Evolutionary conservation across 1,284 basidiomycete species (phyloP), one percentile per base, ranked within the genome.

Genomic region (Ustilago lituana): DNA sequence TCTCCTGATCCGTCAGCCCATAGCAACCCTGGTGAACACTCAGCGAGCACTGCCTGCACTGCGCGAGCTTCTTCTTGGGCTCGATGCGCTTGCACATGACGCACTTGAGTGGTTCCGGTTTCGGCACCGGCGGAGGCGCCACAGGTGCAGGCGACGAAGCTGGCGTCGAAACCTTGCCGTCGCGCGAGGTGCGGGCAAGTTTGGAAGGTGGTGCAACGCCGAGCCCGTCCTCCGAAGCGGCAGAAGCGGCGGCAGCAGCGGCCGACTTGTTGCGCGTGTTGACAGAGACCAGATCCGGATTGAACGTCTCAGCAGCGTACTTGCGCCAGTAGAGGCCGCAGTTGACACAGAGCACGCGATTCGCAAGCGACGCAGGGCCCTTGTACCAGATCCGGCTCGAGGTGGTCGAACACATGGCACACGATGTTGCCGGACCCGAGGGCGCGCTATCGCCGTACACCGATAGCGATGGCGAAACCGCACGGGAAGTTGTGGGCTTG

Each of bases 301-400:
- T 73, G 33, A 63, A 72, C 12, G 70, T 65, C 37, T 81, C 78
- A 9, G 78, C 78, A 9, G 79, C 80, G 49, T 82, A 82, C 51
- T 80, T 82, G 33, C 80, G 69, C 80, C 80, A 82, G 38, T 76
- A 68, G 20, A 80, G 56, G n/a, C 80, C 80, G 46, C 80, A 82
- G 33, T 68, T 69, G 35, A 73, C 59, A 47, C 80, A 82, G 15
- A 82, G 54, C 12, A 63, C 73, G 5, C 72, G 65, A 35, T 79
- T 77, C 7, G 69, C 46, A 40, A 76, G 74, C 37, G 57, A 61
- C 1, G 60, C 52, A 2, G 73, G 75, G 5, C 71, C 77, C 52
- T 76, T 76, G 75, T 80, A 82, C 80, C 80, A 82, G 33, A 79
- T 56, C 7, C 60, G 41, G 26, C 73, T 76, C 32, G 53, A 41